Percentiles rank a stretch among this genome's conserved stretches.
phyloP scores from a whole-genome alignment of 305 asterid species.

The Solanum hybrid region DNA sequence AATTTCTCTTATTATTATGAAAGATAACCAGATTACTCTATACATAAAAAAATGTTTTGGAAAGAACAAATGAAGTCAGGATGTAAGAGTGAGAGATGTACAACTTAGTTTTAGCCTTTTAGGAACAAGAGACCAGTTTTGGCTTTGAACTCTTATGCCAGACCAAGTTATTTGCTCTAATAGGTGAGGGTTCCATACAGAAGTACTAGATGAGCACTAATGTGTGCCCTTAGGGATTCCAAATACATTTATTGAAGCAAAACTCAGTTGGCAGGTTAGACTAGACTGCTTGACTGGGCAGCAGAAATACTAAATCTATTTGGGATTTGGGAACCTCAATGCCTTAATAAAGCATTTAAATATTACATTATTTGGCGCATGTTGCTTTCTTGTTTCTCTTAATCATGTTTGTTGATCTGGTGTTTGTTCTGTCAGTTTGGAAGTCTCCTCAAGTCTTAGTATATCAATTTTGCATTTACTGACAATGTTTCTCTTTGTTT shows the following conservation, averaged over 20 bases:
- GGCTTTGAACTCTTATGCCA: not conserved
- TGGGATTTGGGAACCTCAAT: not conserved
- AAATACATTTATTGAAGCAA: not conserved
- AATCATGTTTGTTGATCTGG: not conserved
- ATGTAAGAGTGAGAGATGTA: not conserved
- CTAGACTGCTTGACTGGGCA: not conserved
- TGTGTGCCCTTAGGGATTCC: not conserved
- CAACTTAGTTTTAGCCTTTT: not conserved
- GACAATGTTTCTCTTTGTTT: not conserved
- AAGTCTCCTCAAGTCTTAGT: not conserved
- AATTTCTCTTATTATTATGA: not conserved
- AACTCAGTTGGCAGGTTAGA: not conserved
- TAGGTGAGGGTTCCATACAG: not conserved
- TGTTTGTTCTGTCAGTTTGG: not conserved
- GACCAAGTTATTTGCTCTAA: not conserved
- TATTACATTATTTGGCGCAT: not conserved
- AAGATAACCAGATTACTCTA: not conserved
- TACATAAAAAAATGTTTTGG: not conserved
- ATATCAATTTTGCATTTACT: not conserved
- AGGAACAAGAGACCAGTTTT: not conserved
- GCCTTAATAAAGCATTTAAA: not conserved
- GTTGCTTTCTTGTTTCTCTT: not conserved
- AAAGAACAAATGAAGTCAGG: not conserved
- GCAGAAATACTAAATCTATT: not conserved
- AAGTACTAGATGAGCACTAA: not conserved